Percentiles rank a stretch among this genome's conserved stretches.
Evolutionary conservation across 352 stramenopile genomes (phyloP).

Genomic region (Blastocystis hominis): DNA sequence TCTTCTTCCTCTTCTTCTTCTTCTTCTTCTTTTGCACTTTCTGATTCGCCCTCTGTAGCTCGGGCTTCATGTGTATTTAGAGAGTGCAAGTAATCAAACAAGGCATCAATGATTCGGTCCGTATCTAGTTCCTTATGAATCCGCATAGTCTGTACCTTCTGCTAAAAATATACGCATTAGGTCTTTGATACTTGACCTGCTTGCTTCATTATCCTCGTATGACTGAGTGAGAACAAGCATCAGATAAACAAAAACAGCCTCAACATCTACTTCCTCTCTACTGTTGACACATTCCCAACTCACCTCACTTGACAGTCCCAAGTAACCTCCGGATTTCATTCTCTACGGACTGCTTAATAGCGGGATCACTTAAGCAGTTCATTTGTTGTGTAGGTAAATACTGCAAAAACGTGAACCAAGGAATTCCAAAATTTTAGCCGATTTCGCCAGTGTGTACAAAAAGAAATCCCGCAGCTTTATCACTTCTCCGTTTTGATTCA

Average conservation of each 20-base stretch:
- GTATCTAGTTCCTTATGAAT: not conserved
- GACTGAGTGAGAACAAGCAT: slow-evolving; percentile 28
- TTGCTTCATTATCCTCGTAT: not conserved
- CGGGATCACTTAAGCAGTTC: slow-evolving; percentile 15
- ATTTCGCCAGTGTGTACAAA: not conserved
- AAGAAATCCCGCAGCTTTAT: no score
- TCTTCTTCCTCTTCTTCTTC: not conserved
- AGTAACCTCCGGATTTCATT: not conserved
- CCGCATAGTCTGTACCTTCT: not conserved
- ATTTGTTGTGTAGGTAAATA: not conserved
- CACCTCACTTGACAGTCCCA: not conserved
- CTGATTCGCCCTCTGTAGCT: not conserved
- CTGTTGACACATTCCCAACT: not conserved
- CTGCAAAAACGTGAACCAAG: not conserved
- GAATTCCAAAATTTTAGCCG: not conserved
- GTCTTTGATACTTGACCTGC: not conserved
- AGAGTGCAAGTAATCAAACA: slow-evolving; percentile 18
- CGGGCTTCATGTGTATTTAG: not conserved
- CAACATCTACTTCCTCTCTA: not conserved
- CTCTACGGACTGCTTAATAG: not conserved
- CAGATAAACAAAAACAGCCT: not conserved
- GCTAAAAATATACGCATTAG: not conserved
- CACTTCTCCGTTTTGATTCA: not conserved
- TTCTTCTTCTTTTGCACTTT: not conserved
- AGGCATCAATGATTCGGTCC: slow-evolving; percentile 25